A percentile compares a stretch with the other conserved stretches of the same genome.
These are phyloP conservation scores for Leccinum subgranulosum DNA, from an alignment of 768 basidiomycete genomes.

Conservation along the genomic window DNA sequence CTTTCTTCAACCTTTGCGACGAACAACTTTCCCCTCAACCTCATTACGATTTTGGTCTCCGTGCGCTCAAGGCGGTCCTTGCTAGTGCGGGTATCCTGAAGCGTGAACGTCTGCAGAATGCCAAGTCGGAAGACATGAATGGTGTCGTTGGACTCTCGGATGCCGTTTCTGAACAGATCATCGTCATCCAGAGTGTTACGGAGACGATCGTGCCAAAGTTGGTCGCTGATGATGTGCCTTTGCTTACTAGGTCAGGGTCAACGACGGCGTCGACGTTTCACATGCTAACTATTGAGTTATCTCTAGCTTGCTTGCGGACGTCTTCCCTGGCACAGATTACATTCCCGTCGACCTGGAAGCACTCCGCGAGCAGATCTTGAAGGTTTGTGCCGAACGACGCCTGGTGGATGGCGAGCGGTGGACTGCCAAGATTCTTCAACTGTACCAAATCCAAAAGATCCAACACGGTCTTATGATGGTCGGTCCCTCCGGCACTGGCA, in stretches of 20 bases:
- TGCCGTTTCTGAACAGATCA: slow-evolving; percentile 83
- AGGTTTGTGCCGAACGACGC: slow-evolving; percentile 83
- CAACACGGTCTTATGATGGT: slow-evolving; percentile 99
- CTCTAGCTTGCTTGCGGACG: slow-evolving; percentile 83
- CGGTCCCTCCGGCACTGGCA: slow-evolving; percentile 94
- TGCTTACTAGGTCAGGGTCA: slow-evolving; percentile 75
- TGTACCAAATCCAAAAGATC: slow-evolving; percentile 99
- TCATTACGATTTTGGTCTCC: slow-evolving; percentile 98
- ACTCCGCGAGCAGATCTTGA: slow-evolving; percentile 79
- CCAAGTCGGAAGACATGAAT: slow-evolving; percentile 39
- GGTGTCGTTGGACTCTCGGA: slow-evolving; percentile 61
- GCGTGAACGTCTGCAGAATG: slow-evolving; percentile 71
- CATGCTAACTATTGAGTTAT: not conserved
- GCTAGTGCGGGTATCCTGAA: slow-evolving; percentile 97
- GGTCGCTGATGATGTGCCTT: slow-evolving; percentile 94
- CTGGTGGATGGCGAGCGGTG: slow-evolving; percentile 86
- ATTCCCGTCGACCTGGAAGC: slow-evolving; percentile 83
- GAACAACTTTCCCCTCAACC: slow-evolving; percentile 97
- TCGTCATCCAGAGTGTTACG: slow-evolving; percentile 96
- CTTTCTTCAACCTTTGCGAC: slow-evolving; percentile 98
- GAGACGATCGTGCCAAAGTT: slow-evolving; percentile 99
- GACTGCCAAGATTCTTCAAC: slow-evolving; percentile 93
- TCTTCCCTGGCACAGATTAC: slow-evolving; percentile 96
- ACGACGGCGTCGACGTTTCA: not conserved
- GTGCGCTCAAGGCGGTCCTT: slow-evolving; percentile 94